Percentiles rank a stretch among this genome's conserved stretches.
phyloP scores from a whole-genome alignment of 176 grass and related monocot genomes.

The Leersia perrieri region DNA sequence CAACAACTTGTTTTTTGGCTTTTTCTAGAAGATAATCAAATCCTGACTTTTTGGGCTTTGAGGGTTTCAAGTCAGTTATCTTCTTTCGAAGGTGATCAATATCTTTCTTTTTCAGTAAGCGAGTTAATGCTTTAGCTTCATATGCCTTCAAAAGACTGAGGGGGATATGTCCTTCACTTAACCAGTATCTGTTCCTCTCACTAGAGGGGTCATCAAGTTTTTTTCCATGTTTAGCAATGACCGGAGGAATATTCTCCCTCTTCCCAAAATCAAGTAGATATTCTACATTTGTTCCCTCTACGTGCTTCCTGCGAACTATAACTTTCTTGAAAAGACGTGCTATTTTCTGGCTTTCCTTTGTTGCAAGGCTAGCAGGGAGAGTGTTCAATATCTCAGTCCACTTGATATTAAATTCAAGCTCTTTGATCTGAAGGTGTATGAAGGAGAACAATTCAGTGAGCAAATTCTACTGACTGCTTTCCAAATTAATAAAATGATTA shows the following conservation, averaged over 20 bases:
- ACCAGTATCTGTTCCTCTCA: slow-evolving; percentile 91
- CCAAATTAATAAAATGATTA: slow-evolving; percentile 39
- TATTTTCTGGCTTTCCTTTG: slow-evolving; percentile 85
- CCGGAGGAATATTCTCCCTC: slow-evolving; percentile 74
- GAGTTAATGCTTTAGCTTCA: slow-evolving; percentile 68
- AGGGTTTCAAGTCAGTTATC: slow-evolving; percentile 6
- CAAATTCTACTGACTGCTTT: slow-evolving; percentile 17
- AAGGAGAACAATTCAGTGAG: slow-evolving; percentile 27
- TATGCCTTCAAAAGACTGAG: slow-evolving; percentile 83
- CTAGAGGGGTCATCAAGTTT: slow-evolving; percentile 75
- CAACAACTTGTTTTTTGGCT: slow-evolving; percentile 51
- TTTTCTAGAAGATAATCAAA: slow-evolving; percentile 71
- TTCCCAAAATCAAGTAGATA: slow-evolving; percentile 99
- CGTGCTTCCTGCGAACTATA: slow-evolving; percentile 74
- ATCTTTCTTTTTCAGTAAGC: slow-evolving; percentile 82
- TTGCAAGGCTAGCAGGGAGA: slow-evolving; percentile 56
- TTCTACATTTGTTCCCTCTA: slow-evolving; percentile 58
- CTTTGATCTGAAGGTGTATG: slow-evolving; percentile 79
- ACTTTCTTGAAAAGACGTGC: slow-evolving; percentile 92
- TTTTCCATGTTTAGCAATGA: slow-evolving; percentile 78
- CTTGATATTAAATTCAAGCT: slow-evolving; percentile 85
- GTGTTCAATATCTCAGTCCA: slow-evolving; percentile 74
- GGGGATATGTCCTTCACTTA: slow-evolving; percentile 78
- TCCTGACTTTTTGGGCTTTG: slow-evolving; percentile 46
- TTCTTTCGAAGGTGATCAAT: slow-evolving; percentile 44